Percentiles rank a stretch among this genome's conserved stretches.
phyloP scores from a whole-genome alignment of 106 monocot species.

The Phalaenopsis aphrodite region DNA sequence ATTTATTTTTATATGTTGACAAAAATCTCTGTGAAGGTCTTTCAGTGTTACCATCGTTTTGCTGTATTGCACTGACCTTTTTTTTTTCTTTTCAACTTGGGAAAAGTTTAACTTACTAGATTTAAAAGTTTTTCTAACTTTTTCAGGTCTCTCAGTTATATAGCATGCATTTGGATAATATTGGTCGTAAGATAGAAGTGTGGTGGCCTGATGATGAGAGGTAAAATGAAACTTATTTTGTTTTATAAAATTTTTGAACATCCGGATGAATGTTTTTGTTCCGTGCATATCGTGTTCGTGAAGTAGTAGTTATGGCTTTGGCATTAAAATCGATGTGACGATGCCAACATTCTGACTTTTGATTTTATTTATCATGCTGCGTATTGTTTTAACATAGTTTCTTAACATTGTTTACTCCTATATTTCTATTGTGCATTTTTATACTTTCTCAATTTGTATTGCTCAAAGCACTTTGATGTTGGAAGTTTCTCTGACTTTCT shows the following conservation, averaged over 20 bases:
- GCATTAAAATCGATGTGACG: not conserved
- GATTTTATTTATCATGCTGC: not conserved
- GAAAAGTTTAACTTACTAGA: not conserved
- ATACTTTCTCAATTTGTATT: not conserved
- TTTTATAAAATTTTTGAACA: not conserved
- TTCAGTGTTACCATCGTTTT: not conserved
- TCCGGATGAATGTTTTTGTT: not conserved
- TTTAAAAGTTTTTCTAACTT: not conserved
- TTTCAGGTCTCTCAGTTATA: not conserved
- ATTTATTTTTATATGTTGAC: too few species aligned
- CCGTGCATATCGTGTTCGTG: not conserved
- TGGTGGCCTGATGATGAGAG: constrained; percentile 10
- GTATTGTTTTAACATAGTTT: not conserved
- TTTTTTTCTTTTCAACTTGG: not conserved
- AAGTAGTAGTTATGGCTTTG: not conserved
- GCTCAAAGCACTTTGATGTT: not conserved
- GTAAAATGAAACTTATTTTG: constrained; percentile 1
- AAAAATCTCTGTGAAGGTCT: not conserved
- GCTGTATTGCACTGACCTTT: not conserved
- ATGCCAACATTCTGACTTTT: not conserved
- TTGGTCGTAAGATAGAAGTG: constrained; percentile 5
- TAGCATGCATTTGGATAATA: not conserved
- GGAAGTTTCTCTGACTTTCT: not conserved
- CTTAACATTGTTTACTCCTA: not conserved
- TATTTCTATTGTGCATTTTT: not conserved